Conservation (phyloP, 2,329 filamentous ascomycete genomes). For the Podosphaera aphanis region DNA sequence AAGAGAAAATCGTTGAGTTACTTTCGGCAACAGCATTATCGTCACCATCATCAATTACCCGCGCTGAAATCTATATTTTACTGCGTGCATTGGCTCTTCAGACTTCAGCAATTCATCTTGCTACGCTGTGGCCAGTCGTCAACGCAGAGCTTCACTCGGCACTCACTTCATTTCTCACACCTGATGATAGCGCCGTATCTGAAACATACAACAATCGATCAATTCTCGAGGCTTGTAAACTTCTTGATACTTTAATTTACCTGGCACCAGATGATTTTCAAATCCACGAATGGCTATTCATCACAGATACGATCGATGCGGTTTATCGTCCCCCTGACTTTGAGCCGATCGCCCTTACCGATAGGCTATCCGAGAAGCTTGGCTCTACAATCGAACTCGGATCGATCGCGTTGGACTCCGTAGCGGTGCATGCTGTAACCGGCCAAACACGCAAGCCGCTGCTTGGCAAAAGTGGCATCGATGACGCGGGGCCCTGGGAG, state of each 20-base stretch:
- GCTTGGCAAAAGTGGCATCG: conserved; percentile 23
- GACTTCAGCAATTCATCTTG: conserved; percentile 56
- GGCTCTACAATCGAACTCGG: conserved; percentile 11
- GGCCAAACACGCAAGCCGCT: conserved; percentile 17
- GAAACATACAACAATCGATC: conserved; percentile 58
- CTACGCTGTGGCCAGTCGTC: conserved; percentile 71
- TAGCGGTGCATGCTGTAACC: conserved; percentile 9
- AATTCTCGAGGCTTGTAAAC: conserved; percentile 76
- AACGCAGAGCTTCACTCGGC: conserved; percentile 67
- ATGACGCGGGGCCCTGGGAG: conserved; percentile 31
- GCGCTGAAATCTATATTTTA: conserved; percentile 76
- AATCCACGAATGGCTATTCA: conserved; percentile 92
- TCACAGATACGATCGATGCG: conserved; percentile 90
- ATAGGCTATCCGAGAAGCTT: conserved; percentile 62
- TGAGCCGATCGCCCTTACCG: conserved; percentile 52
- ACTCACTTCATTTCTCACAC: conserved; percentile 48
- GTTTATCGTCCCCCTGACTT: conserved; percentile 57
- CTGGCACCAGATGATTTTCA: conserved; percentile 88
- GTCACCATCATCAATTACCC: conserved; percentile 72
- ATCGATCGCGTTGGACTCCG: conserved; percentile 8
- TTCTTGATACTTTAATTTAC: conserved; percentile 71
- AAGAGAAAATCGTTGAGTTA: conserved; percentile 72
- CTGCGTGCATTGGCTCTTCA: conserved; percentile 61
- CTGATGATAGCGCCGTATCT: conserved; percentile 34
- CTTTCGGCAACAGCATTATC: conserved; percentile 64